These are phyloP conservation scores for Phytopythium delawarense DNA, from an alignment of 352 stramenopile species.

Conservation along the genomic window DNA sequence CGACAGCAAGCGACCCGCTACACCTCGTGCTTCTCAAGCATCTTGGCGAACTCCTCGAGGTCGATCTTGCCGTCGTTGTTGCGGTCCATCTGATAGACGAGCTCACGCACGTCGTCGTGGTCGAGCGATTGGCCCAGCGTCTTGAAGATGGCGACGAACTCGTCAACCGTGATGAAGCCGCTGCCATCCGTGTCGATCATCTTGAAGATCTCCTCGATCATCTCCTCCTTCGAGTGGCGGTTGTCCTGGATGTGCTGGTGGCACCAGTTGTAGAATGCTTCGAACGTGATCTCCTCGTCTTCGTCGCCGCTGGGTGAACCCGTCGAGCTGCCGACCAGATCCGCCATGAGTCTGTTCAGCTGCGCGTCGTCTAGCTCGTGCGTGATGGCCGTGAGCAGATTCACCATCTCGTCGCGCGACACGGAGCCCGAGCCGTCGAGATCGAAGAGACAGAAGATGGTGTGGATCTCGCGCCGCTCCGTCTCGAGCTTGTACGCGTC, in stretches of 20 bases:
- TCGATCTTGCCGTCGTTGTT: constrained; percentile 78
- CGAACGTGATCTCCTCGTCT: constrained; percentile 45
- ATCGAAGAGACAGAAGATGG: constrained; percentile 72
- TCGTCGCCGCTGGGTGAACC: constrained; percentile 17
- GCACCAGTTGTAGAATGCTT: constrained; percentile 73
- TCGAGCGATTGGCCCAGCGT: constrained; percentile 63
- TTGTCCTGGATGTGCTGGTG: constrained; percentile 53
- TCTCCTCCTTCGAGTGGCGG: constrained; percentile 45
- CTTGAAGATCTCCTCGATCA: constrained; percentile 66
- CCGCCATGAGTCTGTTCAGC: constrained; percentile 52
- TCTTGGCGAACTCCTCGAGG: constrained; percentile 64
- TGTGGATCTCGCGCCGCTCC: constrained; percentile 65
- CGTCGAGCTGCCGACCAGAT: constrained; percentile 26
- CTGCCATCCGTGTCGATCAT: constrained; percentile 64
- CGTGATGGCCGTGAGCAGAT: constrained; percentile 52
- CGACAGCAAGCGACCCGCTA: constrained; percentile 12
- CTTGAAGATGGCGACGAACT: constrained; percentile 73
- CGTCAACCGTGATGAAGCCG: constrained; percentile 63
- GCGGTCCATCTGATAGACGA: constrained; percentile 72
- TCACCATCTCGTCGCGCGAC: constrained; percentile 58
- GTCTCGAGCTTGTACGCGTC: constrained; percentile 57
- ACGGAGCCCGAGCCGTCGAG: constrained; percentile 53
- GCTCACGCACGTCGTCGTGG: constrained; percentile 66
- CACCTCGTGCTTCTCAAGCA: constrained; percentile 73
- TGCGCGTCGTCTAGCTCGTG: constrained; percentile 58